Conservation (phyloP, 2,329 filamentous ascomycete species). For the Fusarium buharicum region DNA sequence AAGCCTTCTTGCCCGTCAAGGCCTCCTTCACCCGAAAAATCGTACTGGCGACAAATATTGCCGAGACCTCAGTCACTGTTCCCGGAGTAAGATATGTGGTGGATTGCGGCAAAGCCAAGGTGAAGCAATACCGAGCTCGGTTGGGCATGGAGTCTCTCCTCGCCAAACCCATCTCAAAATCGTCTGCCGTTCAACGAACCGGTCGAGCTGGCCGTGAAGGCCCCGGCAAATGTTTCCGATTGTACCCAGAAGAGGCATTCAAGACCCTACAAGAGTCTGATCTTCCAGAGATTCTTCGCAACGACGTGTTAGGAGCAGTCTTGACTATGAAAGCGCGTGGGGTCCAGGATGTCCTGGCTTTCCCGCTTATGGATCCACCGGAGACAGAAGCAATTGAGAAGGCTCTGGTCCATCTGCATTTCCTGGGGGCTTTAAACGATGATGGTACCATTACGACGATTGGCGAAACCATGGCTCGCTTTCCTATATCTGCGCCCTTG, state of each 20-base stretch:
- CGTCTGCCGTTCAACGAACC: slow-evolving; percentile 89
- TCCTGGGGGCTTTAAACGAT: slow-evolving; percentile 79
- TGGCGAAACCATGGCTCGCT: slow-evolving; percentile 80
- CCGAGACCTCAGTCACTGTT: slow-evolving; percentile 97
- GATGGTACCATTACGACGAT: slow-evolving; percentile 77
- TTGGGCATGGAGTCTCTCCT: slow-evolving; percentile 91
- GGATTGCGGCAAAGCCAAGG: slow-evolving; percentile 92
- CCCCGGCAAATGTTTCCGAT: slow-evolving; percentile 85
- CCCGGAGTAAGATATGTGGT: slow-evolving; percentile 91
- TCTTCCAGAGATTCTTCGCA: slow-evolving; percentile 88
- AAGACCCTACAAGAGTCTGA: slow-evolving; percentile 76
- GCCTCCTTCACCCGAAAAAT: slow-evolving; percentile 83
- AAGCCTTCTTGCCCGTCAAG: slow-evolving; percentile 81
- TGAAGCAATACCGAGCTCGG: slow-evolving; percentile 87
- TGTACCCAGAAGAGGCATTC: slow-evolving; percentile 87
- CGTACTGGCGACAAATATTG: slow-evolving; percentile 94
- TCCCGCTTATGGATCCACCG: slow-evolving; percentile 87
- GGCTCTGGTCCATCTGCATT: slow-evolving; percentile 81
- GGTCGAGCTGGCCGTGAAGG: slow-evolving; percentile 95
- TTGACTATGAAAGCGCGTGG: slow-evolving; percentile 94
- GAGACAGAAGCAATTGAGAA: slow-evolving; percentile 81
- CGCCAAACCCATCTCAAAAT: slow-evolving; percentile 90
- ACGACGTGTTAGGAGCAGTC: slow-evolving; percentile 85
- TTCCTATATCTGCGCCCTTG: slow-evolving; percentile 84
- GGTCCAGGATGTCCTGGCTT: slow-evolving; percentile 81